Evolutionary conservation across 2,329 filamentous ascomycete species (phyloP), one percentile per base, ranked within the genome.

Genomic region (Pyrenophora teres): DNA sequence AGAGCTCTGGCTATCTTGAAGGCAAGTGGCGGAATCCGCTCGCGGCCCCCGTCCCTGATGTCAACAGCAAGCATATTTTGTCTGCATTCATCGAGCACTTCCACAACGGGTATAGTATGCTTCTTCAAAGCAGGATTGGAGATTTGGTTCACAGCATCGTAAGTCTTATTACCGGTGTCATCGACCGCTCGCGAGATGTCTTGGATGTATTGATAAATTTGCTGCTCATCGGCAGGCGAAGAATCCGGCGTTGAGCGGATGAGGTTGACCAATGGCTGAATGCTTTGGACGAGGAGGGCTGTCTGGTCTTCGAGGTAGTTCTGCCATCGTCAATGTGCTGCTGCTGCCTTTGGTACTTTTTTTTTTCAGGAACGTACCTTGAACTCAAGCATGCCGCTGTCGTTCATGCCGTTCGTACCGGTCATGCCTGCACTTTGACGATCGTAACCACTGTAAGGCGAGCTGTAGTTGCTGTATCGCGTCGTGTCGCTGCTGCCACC

Each of bases 271-370:
- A 96, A 82, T n/a, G 86, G 83, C 73, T 94, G 89, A 58, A 95
- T 92, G 38, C 86, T 89, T 60, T 90, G 85, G 21, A 94, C 87
- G 52, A 96, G 81, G 3, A 86, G 78, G 43, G 89, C 88, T 9
- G 88, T 92, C 71, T 94, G 89, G 67, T 92, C 89, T 68, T 94
- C 89, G 31, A 95, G 83, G 68, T 91, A 92, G 53, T 89, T 83
- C 84, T 88, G 52, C 44, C 12, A 18, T 30, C 46, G 57, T 67
- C 53, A 62, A 57, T 54, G 19, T 25, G 8, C 33, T 19, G 13
- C 36, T 15, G 15, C 23, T 12, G 25, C n/a, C 18, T 5, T 18
- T 8, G 21, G 18, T 16, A 38, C 66, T 65, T 30, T 15, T 1
- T 15, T 15, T 15, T 15, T 35, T 48, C 44, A 36, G n/a, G 40